Evolutionary conservation across 2,329 filamentous ascomycete species (phyloP).

Genomic region (Hypoxylon sp.): DNA sequence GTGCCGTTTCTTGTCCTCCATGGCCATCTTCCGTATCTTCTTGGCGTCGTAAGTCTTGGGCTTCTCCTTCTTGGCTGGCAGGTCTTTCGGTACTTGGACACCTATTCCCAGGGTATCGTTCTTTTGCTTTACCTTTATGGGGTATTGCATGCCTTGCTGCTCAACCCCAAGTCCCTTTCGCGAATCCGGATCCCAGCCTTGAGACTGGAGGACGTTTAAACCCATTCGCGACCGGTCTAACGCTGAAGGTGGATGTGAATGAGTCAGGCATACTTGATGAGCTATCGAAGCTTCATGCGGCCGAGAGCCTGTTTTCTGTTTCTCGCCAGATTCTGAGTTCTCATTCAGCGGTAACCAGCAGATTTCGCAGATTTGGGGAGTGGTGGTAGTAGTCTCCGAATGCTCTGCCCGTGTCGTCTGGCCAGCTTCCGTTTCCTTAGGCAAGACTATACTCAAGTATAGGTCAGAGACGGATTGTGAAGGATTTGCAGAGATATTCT

Average conservation of each 20-base stretch:
- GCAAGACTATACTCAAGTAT: constrained; percentile 77
- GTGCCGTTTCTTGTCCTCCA: constrained; percentile 71
- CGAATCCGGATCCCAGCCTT: constrained; percentile 82
- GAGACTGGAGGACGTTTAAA: constrained; percentile 71
- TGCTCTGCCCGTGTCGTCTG: constrained; percentile 25
- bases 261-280: constrained; percentile 76
- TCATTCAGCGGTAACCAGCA: constrained; percentile 68
- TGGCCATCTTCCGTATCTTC: constrained; percentile 71
- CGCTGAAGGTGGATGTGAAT: constrained; percentile 79
- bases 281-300: constrained; percentile 72
- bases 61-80: constrained; percentile 57
- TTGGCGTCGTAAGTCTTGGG: constrained; percentile 74
- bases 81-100: constrained; percentile 57
- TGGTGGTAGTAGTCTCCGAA: constrained; percentile 25
- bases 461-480: constrained; percentile 64
- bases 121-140: constrained; percentile 79
- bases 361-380: constrained; percentile 63
- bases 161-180: constrained; percentile 77
- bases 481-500: constrained; percentile 43
- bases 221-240: constrained; percentile 79
- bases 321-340: constrained; percentile 16
- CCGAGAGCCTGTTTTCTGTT: constrained; percentile 24
- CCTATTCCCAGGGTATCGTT: constrained; percentile 82
- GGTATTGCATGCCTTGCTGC: constrained; percentile 79
- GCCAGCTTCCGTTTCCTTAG: constrained; percentile 54